These are phyloP conservation scores for Lachancea dasiensis DNA, from an alignment of 805 yeast species.

Conservation along the genomic window DNA sequence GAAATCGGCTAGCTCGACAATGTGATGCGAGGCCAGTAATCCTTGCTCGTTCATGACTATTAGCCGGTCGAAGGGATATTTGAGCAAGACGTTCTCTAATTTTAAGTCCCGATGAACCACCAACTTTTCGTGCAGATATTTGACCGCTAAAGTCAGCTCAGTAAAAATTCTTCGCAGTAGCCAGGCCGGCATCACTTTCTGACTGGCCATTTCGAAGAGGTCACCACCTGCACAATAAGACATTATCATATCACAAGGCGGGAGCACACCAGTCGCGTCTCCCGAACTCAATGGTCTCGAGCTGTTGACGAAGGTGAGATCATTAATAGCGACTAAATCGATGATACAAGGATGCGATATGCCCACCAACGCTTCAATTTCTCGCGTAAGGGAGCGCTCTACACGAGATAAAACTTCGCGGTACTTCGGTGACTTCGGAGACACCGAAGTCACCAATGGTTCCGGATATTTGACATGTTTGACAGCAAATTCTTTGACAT, in stretches of 20 bases:
- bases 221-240: constrained; percentile 86
- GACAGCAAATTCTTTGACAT: constrained; percentile 49
- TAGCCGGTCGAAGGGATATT: constrained; percentile 34
- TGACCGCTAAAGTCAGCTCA: constrained; percentile 64
- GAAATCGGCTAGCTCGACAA: constrained; percentile 74
- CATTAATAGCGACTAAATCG: constrained; percentile 45
- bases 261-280: constrained; percentile 14
- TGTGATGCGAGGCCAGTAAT: constrained; percentile 24
- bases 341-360: constrained; percentile 68
- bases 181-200: constrained; percentile 40
- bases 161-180: constrained; percentile 58
- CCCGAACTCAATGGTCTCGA: constrained; percentile 24
- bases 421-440: constrained; percentile 35
- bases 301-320: constrained; percentile 21
- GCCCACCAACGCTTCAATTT: constrained; percentile 55
- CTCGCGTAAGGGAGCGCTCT: constrained; percentile 64
- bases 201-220: constrained; percentile 56
- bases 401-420: constrained; percentile 45
- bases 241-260: constrained; percentile 48
- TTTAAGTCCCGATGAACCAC: constrained; percentile 90
- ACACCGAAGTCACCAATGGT: constrained; percentile 29
- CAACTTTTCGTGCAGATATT: constrained; percentile 58
- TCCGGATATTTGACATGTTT: constrained; percentile 50
- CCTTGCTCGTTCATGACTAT: constrained; percentile 16
- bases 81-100: constrained; percentile 71